phyloP scores from a whole-genome alignment of 441 rosid genomes.

The Aquilaria agallochum region DNA sequence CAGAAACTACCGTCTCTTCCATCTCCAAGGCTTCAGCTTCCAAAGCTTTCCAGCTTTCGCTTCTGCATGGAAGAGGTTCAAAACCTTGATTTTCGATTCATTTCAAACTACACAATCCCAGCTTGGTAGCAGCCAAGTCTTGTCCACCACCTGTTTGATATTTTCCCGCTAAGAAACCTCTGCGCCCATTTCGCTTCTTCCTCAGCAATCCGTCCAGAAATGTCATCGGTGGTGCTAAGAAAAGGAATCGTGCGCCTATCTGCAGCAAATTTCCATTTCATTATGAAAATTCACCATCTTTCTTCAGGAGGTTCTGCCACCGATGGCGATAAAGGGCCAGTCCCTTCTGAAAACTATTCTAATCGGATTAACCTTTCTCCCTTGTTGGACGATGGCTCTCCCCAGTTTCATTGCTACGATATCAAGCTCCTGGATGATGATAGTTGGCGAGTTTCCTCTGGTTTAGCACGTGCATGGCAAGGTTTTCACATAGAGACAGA shows the following conservation, averaged over 20 bases:
- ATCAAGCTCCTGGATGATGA: slow-evolving; percentile 73
- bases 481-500: slow-evolving; percentile 18
- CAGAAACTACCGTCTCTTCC: too few species aligned
- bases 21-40: too few species aligned
- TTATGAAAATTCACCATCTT: slow-evolving; percentile 16
- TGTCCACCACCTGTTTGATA: slow-evolving; percentile 47
- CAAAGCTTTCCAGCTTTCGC: too few species aligned
- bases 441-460: slow-evolving; percentile 61
- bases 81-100: too few species aligned
- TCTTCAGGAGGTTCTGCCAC: slow-evolving; percentile 31
- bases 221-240: slow-evolving; percentile 33
- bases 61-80: too few species aligned
- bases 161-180: slow-evolving; percentile 28
- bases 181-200: neutral
- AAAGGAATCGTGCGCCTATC: slow-evolving; percentile 18
- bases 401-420: slow-evolving; percentile 25
- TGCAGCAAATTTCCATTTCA: slow-evolving; percentile 15
- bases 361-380: slow-evolving; percentile 33
- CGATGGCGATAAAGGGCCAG: slow-evolving; percentile 11
- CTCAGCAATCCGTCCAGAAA: neutral
- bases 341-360: slow-evolving; percentile 3
- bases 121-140: neutral
- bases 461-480: slow-evolving; percentile 56
- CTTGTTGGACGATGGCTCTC: slow-evolving; percentile 17
- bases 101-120: too few species aligned